Conservation (phyloP, 1,139 yeast genomes). For the Citeromyces hawaiiensis region DNA sequence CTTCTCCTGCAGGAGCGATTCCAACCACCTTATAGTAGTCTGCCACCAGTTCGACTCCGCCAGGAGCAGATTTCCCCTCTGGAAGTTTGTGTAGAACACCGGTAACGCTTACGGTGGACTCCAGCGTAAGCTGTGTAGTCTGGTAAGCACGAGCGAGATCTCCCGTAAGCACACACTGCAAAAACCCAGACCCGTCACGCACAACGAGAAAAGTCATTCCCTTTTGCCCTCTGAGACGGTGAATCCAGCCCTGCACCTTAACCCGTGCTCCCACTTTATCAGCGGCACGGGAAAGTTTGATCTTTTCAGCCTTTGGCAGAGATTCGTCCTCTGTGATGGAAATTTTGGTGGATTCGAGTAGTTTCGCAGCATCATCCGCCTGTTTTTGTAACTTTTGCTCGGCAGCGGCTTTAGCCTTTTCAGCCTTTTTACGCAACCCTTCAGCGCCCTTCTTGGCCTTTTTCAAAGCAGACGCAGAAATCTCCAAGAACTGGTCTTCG, state of each 20-base stretch:
- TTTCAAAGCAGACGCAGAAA: conserved; percentile 87
- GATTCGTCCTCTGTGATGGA: conserved; percentile 58
- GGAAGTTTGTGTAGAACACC: conserved; percentile 80
- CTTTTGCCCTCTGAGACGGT: conserved; percentile 85
- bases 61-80: conserved; percentile 95
- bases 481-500: conserved; percentile 59
- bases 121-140: conserved; percentile 77
- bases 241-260: conserved; percentile 86
- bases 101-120: conserved; percentile 66
- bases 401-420: conserved; percentile 59
- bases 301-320: conserved; percentile 54
- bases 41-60: conserved; percentile 87
- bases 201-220: conserved; percentile 83
- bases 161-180: conserved; percentile 83
- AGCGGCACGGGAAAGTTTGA: conserved; percentile 48
- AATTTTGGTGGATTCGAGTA: conserved; percentile 70
- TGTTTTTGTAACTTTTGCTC: conserved; percentile 47
- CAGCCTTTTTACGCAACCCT: conserved; percentile 78
- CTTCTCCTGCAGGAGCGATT: conserved; percentile 93
- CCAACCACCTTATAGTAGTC: conserved; percentile 86
- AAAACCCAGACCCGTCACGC: conserved; percentile 88
- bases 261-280: conserved; percentile 54
- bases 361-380: conserved; percentile 54
- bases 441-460: conserved; percentile 96
- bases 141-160: conserved; percentile 85